Evolutionary conservation across 2,329 filamentous ascomycete genomes (phyloP).

Genomic region (Aspergillus novofumigatus): DNA sequence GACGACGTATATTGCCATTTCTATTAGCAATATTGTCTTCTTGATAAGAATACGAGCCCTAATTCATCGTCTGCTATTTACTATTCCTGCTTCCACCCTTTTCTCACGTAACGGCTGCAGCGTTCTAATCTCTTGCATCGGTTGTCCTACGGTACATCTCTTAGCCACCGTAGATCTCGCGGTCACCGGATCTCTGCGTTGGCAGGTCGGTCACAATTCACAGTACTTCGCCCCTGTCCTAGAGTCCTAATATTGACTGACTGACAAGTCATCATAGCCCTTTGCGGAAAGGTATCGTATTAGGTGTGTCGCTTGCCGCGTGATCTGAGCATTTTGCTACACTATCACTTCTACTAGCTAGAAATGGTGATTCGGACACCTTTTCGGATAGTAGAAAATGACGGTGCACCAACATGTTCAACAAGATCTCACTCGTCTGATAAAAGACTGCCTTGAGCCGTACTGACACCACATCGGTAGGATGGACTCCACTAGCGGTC

Average conservation of each 20-base stretch:
- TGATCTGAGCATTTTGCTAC: background rate
- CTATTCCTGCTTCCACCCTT: background rate
- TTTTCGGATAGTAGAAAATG: too few species aligned
- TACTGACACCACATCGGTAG: background rate
- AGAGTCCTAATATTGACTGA: constrained; percentile 5
- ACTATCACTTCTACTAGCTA: too few species aligned
- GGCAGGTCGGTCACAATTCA: constrained; percentile 25
- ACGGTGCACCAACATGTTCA: too few species aligned
- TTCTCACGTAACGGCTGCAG: background rate
- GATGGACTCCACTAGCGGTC: background rate
- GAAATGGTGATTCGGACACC: too few species aligned
- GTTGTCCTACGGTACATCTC: background rate
- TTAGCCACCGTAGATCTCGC: constrained; percentile 24
- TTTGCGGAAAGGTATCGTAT: constrained; percentile 1
- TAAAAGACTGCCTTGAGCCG: background rate
- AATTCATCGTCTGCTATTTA: background rate
- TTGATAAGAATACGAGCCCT: background rate
- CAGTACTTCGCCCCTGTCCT: constrained; percentile 7
- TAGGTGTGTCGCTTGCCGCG: background rate
- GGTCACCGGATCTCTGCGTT: constrained; percentile 37
- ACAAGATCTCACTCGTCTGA: background rate
- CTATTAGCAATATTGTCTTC: background rate
- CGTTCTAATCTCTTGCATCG: background rate
- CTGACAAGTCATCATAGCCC: constrained; percentile 14
- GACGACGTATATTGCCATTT: background rate